Conservation (phyloP, 78 protist genomes). For the Monosiga brevicollis region DNA sequence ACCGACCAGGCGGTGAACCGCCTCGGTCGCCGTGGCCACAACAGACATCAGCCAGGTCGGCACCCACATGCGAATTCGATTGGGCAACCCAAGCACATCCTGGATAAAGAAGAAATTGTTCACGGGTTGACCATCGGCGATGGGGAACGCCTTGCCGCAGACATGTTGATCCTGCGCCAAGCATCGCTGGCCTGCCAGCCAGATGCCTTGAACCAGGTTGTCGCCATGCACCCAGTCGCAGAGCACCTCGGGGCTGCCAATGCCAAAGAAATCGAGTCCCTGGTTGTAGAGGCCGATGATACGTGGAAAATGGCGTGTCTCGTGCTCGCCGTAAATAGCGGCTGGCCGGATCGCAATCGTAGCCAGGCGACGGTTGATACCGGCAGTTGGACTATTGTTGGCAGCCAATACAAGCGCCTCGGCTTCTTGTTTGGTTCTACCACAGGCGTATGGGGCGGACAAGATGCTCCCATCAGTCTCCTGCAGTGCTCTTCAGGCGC, state of each 20-base stretch:
- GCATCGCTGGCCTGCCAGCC: not conserved
- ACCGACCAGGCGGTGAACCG: not conserved
- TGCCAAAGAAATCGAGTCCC: not conserved
- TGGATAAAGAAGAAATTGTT: not conserved
- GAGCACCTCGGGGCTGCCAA: not conserved
- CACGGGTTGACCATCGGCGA: not conserved
- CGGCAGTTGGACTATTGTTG: too few relatives aligned
- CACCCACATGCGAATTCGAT: not conserved
- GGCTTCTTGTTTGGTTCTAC: not conserved
- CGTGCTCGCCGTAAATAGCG: not conserved
- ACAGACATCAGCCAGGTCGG: not conserved
- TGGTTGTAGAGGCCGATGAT: not conserved
- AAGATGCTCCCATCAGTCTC: too few relatives aligned
- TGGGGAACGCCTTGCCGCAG: not conserved
- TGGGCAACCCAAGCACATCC: not conserved
- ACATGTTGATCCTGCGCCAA: not conserved
- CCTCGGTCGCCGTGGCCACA: not conserved
- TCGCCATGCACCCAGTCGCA: not conserved
- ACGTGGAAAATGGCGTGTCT: not conserved
- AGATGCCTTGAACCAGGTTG: not conserved
- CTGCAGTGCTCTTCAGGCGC: too few relatives aligned
- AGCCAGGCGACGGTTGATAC: not conserved
- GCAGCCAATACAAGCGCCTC: not conserved
- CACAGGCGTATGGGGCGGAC: too few relatives aligned
- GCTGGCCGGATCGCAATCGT: not conserved